A percentile compares a stretch with the other conserved stretches of the same genome.
These are phyloP conservation scores for Firmiana major DNA, from an alignment of 345 rosid species.

Conservation along the genomic window DNA sequence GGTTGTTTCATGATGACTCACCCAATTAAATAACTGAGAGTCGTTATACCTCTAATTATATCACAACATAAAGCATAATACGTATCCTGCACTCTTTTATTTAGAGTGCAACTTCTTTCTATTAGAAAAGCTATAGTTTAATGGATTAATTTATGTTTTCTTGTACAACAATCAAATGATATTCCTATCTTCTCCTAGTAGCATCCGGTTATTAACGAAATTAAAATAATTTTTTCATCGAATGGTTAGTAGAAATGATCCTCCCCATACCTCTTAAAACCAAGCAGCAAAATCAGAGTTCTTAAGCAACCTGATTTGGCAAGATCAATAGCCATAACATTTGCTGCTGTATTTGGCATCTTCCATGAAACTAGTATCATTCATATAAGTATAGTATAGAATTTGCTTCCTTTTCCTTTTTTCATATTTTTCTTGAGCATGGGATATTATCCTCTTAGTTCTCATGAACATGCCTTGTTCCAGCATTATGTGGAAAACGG, in stretches of 20 bases:
- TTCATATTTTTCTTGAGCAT: not conserved
- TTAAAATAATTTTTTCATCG: too few relatives aligned
- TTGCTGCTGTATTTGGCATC: too few relatives aligned
- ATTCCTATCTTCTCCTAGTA: not conserved
- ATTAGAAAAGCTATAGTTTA: not conserved
- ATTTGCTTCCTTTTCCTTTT: not conserved
- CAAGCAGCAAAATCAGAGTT: too few relatives aligned
- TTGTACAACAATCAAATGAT: not conserved
- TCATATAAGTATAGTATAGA: too few relatives aligned
- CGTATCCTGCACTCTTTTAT: not conserved
- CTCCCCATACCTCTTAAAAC: too few relatives aligned
- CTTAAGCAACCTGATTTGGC: too few relatives aligned
- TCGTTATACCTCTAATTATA: not conserved
- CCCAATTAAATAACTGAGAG: not conserved
- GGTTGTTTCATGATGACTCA: not conserved
- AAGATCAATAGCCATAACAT: not conserved
- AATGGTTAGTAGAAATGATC: too few relatives aligned
- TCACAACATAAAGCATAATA: not conserved
- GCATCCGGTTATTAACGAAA: not conserved
- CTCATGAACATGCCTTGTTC: not conserved
- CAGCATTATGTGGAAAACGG: not conserved
- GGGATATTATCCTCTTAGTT: not conserved
- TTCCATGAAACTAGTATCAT: too few relatives aligned
- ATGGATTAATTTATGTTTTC: not conserved
- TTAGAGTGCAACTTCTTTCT: not conserved